Conservation (phyloP, 495 filamentous ascomycete genomes). For the Penicillium bovifimosum region DNA sequence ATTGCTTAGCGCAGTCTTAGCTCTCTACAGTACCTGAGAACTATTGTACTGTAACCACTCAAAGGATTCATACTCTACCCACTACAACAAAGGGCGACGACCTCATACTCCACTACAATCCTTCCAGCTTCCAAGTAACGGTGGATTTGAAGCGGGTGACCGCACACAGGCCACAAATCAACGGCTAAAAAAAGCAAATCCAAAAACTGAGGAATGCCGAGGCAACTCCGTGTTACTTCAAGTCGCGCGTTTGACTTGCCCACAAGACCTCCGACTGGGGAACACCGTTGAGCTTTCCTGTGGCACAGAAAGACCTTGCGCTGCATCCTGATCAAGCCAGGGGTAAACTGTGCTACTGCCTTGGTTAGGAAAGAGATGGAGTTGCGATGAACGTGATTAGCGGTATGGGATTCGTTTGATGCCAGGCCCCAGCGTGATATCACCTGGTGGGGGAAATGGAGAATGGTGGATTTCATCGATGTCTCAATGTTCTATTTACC, state of each 20-base stretch:
- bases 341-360: constrained; percentile 3
- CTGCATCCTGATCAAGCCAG: constrained; percentile 10
- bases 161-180: constrained; percentile 8
- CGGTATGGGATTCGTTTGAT: neutral
- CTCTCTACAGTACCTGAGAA: neutral
- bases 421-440: too few species aligned
- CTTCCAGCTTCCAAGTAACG: neutral
- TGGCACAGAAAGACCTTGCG: constrained; percentile 1
- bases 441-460: neutral
- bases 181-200: constrained; percentile 15
- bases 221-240: constrained; percentile 4
- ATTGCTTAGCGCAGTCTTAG: neutral
- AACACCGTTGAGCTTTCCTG: neutral
- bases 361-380: neutral
- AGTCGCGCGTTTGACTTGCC: constrained; percentile 1
- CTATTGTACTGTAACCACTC: constrained; percentile 22
- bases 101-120: constrained; percentile 1
- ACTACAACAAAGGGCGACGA: constrained; percentile 1
- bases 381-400: neutral
- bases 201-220: neutral
- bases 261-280: neutral
- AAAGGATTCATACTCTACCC: neutral
- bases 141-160: constrained; percentile 1
- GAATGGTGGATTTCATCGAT: too few species aligned
- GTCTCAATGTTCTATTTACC: neutral